Conservation (phyloP, 192 early-diverging fungal species). For the Umbelopsis ramanniana region DNA sequence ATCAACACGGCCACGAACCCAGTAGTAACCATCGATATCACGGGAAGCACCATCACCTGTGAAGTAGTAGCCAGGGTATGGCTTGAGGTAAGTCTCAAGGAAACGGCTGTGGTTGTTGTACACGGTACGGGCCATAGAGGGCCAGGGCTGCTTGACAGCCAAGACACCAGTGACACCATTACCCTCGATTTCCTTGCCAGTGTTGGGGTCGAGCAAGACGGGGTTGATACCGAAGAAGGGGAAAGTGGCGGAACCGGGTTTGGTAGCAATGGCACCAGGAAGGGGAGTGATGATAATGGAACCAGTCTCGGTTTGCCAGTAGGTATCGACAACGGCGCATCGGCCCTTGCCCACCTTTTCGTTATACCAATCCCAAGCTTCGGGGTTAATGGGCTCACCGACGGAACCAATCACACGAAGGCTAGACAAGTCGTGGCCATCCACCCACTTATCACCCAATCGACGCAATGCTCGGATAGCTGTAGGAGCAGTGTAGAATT, state of each 20-base stretch:
- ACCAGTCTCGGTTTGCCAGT: constrained; percentile 94
- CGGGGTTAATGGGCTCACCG: constrained; percentile 97
- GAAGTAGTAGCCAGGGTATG: constrained; percentile 94
- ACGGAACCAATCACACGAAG: constrained; percentile 93
- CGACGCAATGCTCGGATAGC: constrained; percentile 95
- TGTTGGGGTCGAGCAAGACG: constrained; percentile 81
- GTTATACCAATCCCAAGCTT: constrained; percentile 98
- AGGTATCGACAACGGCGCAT: constrained; percentile 97
- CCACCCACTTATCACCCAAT: constrained; percentile 78
- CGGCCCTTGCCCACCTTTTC: constrained; percentile 83
- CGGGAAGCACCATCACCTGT: constrained; percentile 92
- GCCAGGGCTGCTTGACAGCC: constrained; percentile 86
- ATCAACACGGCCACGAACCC: constrained; percentile 89
- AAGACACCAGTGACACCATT: constrained; percentile 92
- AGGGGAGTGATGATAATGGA: constrained; percentile 91
- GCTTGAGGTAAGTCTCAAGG: constrained; percentile 91
- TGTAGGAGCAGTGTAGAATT: constrained; percentile 98
- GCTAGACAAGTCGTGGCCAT: constrained; percentile 76
- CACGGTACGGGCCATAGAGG: constrained; percentile 90
- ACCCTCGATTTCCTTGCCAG: constrained; percentile 83
- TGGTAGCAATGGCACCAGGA: constrained; percentile 86
- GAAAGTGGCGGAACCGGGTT: constrained; percentile 94
- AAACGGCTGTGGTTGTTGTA: constrained; percentile 91
- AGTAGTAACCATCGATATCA: constrained; percentile 95
- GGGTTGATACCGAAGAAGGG: constrained; percentile 97